These are phyloP conservation scores for Lecanicillium sp. DNA, from an alignment of 2,329 filamentous ascomycete genomes.

Conservation along the genomic window DNA sequence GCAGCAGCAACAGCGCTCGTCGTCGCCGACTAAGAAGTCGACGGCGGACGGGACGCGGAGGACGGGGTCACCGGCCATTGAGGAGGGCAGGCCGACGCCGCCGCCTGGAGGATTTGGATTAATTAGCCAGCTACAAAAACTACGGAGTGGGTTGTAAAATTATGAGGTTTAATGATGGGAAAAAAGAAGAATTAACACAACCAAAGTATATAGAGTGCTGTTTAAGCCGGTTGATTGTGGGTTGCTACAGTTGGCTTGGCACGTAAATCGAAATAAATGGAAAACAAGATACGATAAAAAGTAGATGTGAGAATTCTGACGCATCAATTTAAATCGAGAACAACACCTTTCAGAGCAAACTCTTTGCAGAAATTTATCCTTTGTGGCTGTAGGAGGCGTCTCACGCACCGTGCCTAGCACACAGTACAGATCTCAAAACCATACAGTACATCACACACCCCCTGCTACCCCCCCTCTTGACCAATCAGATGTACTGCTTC, in stretches of 20 bases:
- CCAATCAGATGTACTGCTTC: slow-evolving; percentile 12
- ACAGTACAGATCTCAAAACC: neutral
- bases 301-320: too few species aligned
- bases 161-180: neutral
- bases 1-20: slow-evolving; percentile 20
- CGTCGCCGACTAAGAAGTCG: slow-evolving; percentile 2
- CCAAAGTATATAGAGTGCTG: neutral
- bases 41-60: slow-evolving; percentile 26
- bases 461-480: neutral
- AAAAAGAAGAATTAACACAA: neutral
- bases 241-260: neutral
- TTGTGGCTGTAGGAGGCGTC: neutral
- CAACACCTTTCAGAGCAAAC: too few species aligned
- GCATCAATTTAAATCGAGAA: too few species aligned
- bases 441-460: neutral
- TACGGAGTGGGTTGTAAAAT: slow-evolving; percentile 44
- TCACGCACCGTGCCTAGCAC: neutral
- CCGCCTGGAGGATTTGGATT: slow-evolving; percentile 50
- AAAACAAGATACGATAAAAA: too few species aligned
- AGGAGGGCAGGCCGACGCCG: slow-evolving; percentile 20
- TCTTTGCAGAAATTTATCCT: too few species aligned
- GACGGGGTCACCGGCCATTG: slow-evolving; percentile 27
- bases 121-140: slow-evolving; percentile 57
- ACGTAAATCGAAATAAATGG: neutral
- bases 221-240: neutral